Conservation (phyloP, 169 alveolate species). For the Eimeria brunetti region DNA sequence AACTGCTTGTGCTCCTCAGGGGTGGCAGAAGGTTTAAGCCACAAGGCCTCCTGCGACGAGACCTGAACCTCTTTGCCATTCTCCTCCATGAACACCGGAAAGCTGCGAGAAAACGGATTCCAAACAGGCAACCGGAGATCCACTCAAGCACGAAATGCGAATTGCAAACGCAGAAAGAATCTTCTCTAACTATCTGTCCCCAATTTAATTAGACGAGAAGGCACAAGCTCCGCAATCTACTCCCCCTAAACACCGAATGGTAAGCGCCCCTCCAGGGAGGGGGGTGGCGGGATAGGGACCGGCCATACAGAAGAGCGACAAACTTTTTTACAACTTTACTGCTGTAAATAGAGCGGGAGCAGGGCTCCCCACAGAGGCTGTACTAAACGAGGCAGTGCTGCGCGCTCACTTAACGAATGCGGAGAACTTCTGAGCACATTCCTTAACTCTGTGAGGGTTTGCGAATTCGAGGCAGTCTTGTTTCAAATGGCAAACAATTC, state of each 20-base stretch:
- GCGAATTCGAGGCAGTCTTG: conserved; percentile 92
- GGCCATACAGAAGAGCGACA: background rate
- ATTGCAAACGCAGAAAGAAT: background rate
- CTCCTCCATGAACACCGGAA: conserved; percentile 85
- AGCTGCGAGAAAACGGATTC: conserved; percentile 48
- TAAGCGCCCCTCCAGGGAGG: no score
- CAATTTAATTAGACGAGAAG: background rate
- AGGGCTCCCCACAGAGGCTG: background rate
- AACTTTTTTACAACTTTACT: no score
- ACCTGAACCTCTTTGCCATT: conserved; percentile 86
- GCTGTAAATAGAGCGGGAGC: background rate
- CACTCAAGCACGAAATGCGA: background rate
- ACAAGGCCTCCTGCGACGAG: conserved; percentile 90
- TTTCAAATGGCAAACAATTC: conserved; percentile 92
- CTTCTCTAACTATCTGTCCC: background rate
- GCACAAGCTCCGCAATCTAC: background rate
- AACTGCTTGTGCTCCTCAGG: conserved; percentile 95
- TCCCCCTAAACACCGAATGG: background rate
- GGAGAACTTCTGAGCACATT: conserved; percentile 93
- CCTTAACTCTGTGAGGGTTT: conserved; percentile 87
- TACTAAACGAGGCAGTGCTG: background rate
- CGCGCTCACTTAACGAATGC: conserved; percentile 91
- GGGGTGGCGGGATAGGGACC: background rate
- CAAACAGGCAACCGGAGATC: background rate
- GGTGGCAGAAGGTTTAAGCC: conserved; percentile 93